Conservation (phyloP, 805 yeast species). For the Starmerella ratchasimensis region DNA sequence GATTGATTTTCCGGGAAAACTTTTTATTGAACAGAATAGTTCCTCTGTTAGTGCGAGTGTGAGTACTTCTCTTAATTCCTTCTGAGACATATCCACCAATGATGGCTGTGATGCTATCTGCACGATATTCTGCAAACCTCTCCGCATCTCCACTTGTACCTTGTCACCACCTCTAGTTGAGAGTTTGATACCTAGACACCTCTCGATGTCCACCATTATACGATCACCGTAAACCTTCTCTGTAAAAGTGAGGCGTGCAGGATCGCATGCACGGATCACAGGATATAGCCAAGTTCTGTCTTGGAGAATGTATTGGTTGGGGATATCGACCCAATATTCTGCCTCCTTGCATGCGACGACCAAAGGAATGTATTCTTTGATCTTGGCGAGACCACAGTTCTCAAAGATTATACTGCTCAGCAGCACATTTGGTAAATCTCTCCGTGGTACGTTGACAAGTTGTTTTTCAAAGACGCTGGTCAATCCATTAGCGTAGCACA, state of each 20-base stretch:
- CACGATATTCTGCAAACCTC: slow-evolving; percentile 7
- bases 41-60: slow-evolving; percentile 6
- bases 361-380: slow-evolving; percentile 3
- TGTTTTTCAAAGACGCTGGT: slow-evolving; percentile 10
- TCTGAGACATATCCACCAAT: slow-evolving; percentile 1
- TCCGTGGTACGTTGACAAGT: slow-evolving; percentile 9
- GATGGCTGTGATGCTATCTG: slow-evolving; percentile 7
- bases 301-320: slow-evolving; percentile 14
- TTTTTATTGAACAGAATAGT: slow-evolving; percentile 1
- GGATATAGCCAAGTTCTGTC: slow-evolving; percentile 16
- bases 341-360: not conserved
- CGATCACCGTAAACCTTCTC: slow-evolving; percentile 6
- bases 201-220: slow-evolving; percentile 8
- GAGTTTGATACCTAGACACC: slow-evolving; percentile 8
- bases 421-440: slow-evolving; percentile 13
- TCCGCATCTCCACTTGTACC: no score
- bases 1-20: not conserved
- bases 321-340: slow-evolving; percentile 13
- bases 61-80: slow-evolving; percentile 7
- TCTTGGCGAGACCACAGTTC: slow-evolving; percentile 13
- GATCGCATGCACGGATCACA: slow-evolving; percentile 17
- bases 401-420: slow-evolving; percentile 16
- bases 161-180: no score
- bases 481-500: slow-evolving; percentile 13
- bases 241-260: slow-evolving; percentile 6